phyloP scores from a whole-genome alignment of 83 land plant genomes.

The Larix sibirica region DNA sequence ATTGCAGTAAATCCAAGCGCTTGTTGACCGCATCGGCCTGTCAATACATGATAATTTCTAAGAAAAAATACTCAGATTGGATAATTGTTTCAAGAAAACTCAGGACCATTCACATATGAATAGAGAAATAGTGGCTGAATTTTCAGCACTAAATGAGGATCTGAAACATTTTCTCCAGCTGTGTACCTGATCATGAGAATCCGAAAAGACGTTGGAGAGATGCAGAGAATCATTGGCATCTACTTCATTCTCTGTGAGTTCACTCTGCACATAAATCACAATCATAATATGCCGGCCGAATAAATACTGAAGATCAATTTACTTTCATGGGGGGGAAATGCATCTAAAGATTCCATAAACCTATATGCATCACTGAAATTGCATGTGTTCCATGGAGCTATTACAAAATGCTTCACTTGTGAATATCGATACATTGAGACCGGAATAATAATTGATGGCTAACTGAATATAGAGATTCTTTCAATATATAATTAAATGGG shows the following conservation, averaged over 20 bases:
- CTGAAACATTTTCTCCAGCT: neutral
- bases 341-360: no score
- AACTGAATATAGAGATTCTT: no score
- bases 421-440: no score
- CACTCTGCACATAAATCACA: conserved; percentile 10
- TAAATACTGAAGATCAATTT: no score
- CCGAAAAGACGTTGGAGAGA: neutral
- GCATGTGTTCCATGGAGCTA: no score
- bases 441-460: no score
- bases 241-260: conserved; percentile 6
- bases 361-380: no score
- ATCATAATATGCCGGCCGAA: neutral
- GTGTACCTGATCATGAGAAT: conserved; percentile 5
- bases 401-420: no score
- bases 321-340: no score
- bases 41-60: neutral
- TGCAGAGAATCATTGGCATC: neutral
- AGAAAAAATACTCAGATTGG: neutral
- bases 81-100: no score
- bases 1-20: conserved; percentile 10
- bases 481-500: no score
- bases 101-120: neutral
- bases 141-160: neutral
- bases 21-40: conserved; percentile 11
- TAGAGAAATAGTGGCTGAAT: neutral